Evolutionary conservation across 345 rosid species (phyloP), one percentile per base, ranked within the genome.

Genomic region (Aurinia saxatilis): DNA sequence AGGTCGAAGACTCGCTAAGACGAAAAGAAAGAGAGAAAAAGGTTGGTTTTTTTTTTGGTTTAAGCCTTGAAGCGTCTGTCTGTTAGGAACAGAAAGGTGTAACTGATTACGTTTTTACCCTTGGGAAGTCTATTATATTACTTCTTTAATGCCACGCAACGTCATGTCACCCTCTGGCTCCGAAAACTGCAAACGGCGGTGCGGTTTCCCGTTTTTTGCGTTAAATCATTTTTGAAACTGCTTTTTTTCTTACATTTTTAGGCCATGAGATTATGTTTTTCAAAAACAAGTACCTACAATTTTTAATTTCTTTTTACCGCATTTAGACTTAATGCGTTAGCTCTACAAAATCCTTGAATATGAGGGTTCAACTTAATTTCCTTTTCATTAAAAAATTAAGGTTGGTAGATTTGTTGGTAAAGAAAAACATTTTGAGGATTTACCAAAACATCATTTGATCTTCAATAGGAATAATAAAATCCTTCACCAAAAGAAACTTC

Each of bases 11-110:
- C 62, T 60, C 67, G 49, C 52, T 60, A 67, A 65, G 71, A 27
- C 63, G 70, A 12, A 12, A 27, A 25, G 57, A 8, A 27, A 31
- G 40, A 49, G 15, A 38, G 42, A n/a, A 29, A 60, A 56, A 57
- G 60, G 57, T 60, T 63, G 38, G 77, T 70, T 61, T 65, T 57
- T 71, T 63, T 68, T 12, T 29, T 3, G 34, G 29, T 54, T 66
- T 49, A 68, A 31, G 47, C 44, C 38, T 77, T 56, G 76, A 60
- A 73, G 80, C 68, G 70, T 82, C 82, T 74, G 92, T 80, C 92
- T 79, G 96, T 85, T 88, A 82, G 66, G 84, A 85, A 85, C 90
- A 54, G 86, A 82, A 80, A 78, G 51, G 65, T 50, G 29, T 15
- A 2, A 0, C 0, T 1, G 14, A 66, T 66, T 72, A 68, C 84